Base-by-base conservation (phyloP, 257 asterid genomes). In the Echites panduratus region DNA sequence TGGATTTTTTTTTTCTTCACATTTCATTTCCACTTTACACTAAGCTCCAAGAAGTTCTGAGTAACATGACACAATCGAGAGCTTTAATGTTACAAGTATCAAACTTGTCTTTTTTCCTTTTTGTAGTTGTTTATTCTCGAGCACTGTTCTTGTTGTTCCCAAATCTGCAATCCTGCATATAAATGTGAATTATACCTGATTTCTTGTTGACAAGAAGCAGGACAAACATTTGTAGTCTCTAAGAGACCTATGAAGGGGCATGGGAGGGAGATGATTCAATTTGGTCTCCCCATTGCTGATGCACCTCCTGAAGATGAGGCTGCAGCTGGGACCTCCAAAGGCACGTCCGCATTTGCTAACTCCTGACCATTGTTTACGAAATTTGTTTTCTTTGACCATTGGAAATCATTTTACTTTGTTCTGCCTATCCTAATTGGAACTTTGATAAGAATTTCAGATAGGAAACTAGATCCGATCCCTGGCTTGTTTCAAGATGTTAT, bases 231-330 rank as follows among this genome's bases (percentile, higher is more conserved):
- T 83, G 73, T 86, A 68, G 64, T 78, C 80, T 82, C 88, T 43
- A 90, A 80, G 88, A 86, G 91, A 76, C 97, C 98, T 61, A 86
- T 81, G 87, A 89, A 78, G 77, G 97, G 96, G 73, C 97, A 89
- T 78, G 98, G 98, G 75, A 89, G 98, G 82, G 98, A 90, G 89
- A 86, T 82, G 89, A 85, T 93, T 80, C 97, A 90, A 77, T 79
- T 93, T 68, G 97, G 98, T 66, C 73, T 78, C 74, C 96, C 90
- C 27, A 58, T 82, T 77, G 85, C 82, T 70, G 96, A 90, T 85
- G 85, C 84, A 48, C 86, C 84, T 63, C 77, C 78, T 52, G 97
- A 90, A 70, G 90, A 85, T 67, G 94, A 87, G 73, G 68, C 86
- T 73, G 74, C 87, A 75, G 70, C 82, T 52, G 89, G 87, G 70